These are phyloP conservation scores for Spongispora temasekensis DNA, from an alignment of 1,284 basidiomycete genomes.

Conservation along the genomic window DNA sequence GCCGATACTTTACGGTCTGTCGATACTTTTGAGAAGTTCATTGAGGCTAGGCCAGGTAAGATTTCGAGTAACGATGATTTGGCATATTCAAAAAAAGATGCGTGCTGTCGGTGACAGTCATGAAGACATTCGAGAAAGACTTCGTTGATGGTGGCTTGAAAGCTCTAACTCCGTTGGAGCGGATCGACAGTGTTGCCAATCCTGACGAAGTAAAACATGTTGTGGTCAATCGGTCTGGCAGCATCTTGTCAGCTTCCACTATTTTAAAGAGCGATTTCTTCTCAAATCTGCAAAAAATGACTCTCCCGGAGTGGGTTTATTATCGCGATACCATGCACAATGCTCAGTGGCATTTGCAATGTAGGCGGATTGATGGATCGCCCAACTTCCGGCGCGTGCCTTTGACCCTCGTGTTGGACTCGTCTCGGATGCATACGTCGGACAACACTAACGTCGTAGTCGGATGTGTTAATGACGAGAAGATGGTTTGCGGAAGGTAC, in stretches of 20 bases:
- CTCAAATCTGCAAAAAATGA: slow-evolving; percentile 93
- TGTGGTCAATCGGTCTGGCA: slow-evolving; percentile 84
- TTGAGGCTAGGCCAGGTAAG: slow-evolving; percentile 77
- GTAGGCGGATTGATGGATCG: slow-evolving; percentile 87
- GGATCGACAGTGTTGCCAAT: slow-evolving; percentile 78
- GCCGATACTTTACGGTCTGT: slow-evolving; percentile 81
- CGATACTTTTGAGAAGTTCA: slow-evolving; percentile 79
- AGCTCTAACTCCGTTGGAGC: slow-evolving; percentile 84
- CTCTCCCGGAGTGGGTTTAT: slow-evolving; percentile 77
- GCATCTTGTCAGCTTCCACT: slow-evolving; percentile 88
- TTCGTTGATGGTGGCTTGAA: slow-evolving; percentile 78
- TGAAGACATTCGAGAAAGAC: slow-evolving; percentile 95
- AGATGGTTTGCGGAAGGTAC: slow-evolving; percentile 84
- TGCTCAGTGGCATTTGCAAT: slow-evolving; percentile 5
- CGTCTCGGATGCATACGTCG: slow-evolving; percentile 37
- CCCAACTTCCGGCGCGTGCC: slow-evolving; percentile 89
- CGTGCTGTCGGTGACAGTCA: too few species aligned
- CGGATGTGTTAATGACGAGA: slow-evolving; percentile 44
- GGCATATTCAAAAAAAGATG: too few species aligned
- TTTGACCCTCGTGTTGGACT: slow-evolving; percentile 53
- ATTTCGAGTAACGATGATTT: not conserved
- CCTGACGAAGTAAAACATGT: slow-evolving; percentile 87
- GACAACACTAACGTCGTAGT: slow-evolving; percentile 37
- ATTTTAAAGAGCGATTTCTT: slow-evolving; percentile 99
- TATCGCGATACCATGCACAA: not conserved